phyloP scores from a whole-genome alignment of 306 rosid species.

The Castanea mollissima region DNA sequence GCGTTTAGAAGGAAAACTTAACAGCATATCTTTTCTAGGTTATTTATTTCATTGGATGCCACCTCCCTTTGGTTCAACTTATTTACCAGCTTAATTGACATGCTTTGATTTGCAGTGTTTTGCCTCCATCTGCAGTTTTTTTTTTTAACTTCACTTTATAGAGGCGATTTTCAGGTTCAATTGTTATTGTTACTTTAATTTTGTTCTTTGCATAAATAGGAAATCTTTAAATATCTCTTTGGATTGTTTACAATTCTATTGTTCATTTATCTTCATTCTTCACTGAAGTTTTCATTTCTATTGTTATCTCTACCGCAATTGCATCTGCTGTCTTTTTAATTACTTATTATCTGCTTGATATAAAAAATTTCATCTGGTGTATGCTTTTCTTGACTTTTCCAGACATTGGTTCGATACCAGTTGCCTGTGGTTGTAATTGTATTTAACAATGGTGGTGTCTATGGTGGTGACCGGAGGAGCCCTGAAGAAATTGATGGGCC shows the following conservation, averaged over 20 bases:
- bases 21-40: too few relatives aligned
- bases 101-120: not conserved
- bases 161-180: not conserved
- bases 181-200: not conserved
- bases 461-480: constrained; percentile 66
- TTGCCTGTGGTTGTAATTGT: constrained; percentile 85
- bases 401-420: constrained; percentile 97
- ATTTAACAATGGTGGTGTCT: constrained; percentile 89
- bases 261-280: not conserved
- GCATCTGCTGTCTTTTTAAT: not conserved
- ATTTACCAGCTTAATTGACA: not conserved
- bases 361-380: not conserved
- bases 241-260: not conserved
- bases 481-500: constrained; percentile 83
- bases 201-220: not conserved
- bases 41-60: not conserved
- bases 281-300: too few relatives aligned
- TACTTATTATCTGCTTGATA: not conserved
- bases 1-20: too few relatives aligned
- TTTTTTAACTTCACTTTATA: not conserved
- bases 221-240: not conserved
- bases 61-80: not conserved
- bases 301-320: too few relatives aligned
- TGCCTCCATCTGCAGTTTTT: not conserved
- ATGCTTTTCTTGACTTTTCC: constrained; percentile 18